Percentiles rank a stretch among this genome's conserved stretches.
Conservation (phyloP, 129 eudicot species). For the Saussurea involucrata region DNA sequence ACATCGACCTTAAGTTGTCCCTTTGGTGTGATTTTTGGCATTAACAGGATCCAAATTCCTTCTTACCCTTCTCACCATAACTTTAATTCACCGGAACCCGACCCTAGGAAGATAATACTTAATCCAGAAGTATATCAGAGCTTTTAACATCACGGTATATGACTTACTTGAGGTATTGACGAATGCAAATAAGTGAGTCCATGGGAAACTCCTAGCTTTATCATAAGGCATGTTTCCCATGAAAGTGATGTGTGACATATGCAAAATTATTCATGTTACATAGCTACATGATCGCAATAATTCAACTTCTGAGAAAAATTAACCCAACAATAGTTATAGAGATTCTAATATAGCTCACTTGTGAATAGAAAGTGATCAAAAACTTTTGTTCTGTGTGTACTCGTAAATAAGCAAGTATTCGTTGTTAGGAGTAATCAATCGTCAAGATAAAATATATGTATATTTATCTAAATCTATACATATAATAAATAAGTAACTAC, state of each 20-base stretch:
- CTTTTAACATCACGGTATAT: background rate
- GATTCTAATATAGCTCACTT: background rate
- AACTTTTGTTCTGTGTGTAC: constrained; percentile 16
- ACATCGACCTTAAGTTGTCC: too few relatives aligned
- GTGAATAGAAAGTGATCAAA: constrained; percentile 7
- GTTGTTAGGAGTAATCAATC: too few relatives aligned
- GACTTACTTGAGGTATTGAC: background rate
- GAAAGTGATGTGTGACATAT: background rate
- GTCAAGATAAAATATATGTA: too few relatives aligned
- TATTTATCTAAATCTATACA: too few relatives aligned
- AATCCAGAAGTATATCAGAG: constrained; percentile 17
- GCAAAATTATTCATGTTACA: background rate
- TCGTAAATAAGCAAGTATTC: constrained; percentile 21
- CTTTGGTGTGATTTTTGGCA: too few relatives aligned
- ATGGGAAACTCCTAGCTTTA: background rate
- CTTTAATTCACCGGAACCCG: too few relatives aligned
- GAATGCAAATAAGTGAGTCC: background rate
- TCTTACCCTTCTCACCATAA: background rate
- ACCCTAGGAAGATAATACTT: too few relatives aligned
- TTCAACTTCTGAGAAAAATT: background rate
- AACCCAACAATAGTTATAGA: too few relatives aligned
- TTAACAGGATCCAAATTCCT: too few relatives aligned
- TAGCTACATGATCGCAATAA: background rate
- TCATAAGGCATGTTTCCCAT: background rate
- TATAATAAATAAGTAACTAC: too few relatives aligned